Base-by-base conservation (phyloP, 176 grass and related monocot species). In the Olyra latifolia region DNA sequence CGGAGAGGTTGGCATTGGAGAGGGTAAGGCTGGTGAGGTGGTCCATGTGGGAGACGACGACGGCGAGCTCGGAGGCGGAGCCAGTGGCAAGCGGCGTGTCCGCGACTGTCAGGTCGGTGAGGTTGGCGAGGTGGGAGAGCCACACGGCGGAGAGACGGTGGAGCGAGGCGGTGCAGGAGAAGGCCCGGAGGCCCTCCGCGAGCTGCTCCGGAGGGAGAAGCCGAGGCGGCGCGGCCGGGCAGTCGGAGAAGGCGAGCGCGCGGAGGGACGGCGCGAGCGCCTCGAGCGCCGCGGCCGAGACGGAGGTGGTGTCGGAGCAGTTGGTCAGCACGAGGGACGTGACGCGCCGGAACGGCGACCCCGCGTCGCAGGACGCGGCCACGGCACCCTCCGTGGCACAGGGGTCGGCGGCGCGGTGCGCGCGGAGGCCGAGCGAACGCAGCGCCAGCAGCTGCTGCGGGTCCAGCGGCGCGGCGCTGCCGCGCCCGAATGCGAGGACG, bases 31-130 rank as follows among this genome's bases (percentile, higher is more conserved):
- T 76, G 4, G 59, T 80, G 23, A 99, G 88, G 56, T 44, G 81
- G 35, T 41, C 81, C 96, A 95, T 99, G 66, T 89, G 84, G 38
- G 92, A 99, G 46, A 99, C 71, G 59, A 99, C 78, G 43, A 99
- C 62, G 71, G 88, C 59, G 66, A 89, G 71, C 48, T 92, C 54
- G 46, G 80, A 53, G 25, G 83, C 24, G 32, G 85, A 78, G 41
- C 59, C 68, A 19, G 80, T 71, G 23, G 85, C 82, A 28, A 99
- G 86, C 3, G 88, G 82, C 2, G 91, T 94, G 74, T 86, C 82
- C 0, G 67, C 61, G 67, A 99, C 78, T 81, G 75, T 62, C 71
- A 99, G 88, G 45, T 94, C 86, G 23, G 92, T 95, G 43, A 99
- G 90, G 76, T 93, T 95, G 6, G 50, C 14, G 43, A 99, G 84